These are phyloP conservation scores for Avena eriantha DNA, from an alignment of 176 grass and related monocot genomes.

Conservation along the genomic window DNA sequence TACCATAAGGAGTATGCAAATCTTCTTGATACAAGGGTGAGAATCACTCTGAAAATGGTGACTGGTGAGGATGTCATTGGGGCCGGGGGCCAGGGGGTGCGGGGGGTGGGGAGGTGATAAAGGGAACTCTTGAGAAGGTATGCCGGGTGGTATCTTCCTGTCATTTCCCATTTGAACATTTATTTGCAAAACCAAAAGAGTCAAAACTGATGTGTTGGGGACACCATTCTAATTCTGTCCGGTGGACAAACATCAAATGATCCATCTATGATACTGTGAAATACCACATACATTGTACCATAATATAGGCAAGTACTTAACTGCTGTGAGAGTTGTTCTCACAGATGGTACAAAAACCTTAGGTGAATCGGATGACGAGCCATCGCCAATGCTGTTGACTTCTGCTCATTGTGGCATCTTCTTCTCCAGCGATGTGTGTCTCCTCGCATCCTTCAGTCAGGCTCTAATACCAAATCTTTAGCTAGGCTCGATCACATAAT, in stretches of 20 bases:
- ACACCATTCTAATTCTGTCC: not conserved
- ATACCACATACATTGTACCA: too few relatives aligned
- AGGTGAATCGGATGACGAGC: not conserved
- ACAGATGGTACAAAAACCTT: not conserved
- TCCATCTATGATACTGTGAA: too few relatives aligned
- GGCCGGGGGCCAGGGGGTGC: too few relatives aligned
- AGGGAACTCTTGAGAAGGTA: not conserved
- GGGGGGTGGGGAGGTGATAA: not conserved
- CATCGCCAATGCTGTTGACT: too few relatives aligned
- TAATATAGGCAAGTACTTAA: too few relatives aligned
- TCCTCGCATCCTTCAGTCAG: too few relatives aligned
- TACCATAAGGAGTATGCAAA: not conserved
- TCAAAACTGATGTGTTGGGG: not conserved
- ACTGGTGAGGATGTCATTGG: not conserved
- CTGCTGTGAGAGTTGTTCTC: not conserved
- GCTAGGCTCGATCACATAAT: too few relatives aligned
- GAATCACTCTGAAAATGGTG: not conserved
- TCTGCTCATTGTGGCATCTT: too few relatives aligned
- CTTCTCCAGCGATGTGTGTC: too few relatives aligned
- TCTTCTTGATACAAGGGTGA: not conserved
- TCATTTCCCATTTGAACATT: not conserved
- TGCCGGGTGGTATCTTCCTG: not conserved
- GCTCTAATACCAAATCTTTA: not conserved
- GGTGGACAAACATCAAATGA: not conserved
- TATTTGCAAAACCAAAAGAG: not conserved